Base-by-base conservation (phyloP, 768 basidiomycete species). In the Megacollybia marginata region DNA sequence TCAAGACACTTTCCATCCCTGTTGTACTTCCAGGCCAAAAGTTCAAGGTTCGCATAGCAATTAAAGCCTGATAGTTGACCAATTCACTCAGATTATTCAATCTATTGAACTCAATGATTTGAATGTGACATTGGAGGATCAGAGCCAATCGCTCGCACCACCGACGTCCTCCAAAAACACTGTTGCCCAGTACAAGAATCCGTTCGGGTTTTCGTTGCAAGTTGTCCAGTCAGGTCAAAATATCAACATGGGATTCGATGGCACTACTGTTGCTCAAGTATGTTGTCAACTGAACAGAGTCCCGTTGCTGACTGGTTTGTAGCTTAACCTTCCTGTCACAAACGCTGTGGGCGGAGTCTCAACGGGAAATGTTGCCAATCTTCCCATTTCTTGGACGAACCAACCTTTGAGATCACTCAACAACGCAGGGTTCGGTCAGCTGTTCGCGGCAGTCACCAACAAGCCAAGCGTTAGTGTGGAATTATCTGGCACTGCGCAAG, bases 171-270 rank as follows among this genome's bases (percentile, higher is more conserved):
- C 82, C 4, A 64, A 73, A 36, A 63, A 69, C 46, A 80, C 80
- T 0, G 48, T 80, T 3, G 82, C 79, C 13, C 65, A 71, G 54
- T 85, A 83, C 62, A 78, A 76, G 62, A 88, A 87, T 63, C 85
- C 86, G 1, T 88, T 88, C 59, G 85, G 85, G 4, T 88, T 88
- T 65, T 77, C 80, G 10, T 60, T 88, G 48, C 83, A 86, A 57
- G 81, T 85, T 19, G 61, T 80, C 10, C 69, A 76, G 54, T 67
- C 79, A 2, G 71, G 73, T 1, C 71, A 85, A 57, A 72, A 74
- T 19, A 75, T 88, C 54, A 69, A 69, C 44, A 62, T 88, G 43
- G 68, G 65, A 15, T 64, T 65, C 5, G 67, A 68, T 18, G 80
- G 81, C 5, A 59, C 67, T 23, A 65, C 79, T 50, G 70, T 78